These are phyloP conservation scores for Claviceps spartinae DNA, from an alignment of 2,329 filamentous ascomycete species.

Conservation along the genomic window DNA sequence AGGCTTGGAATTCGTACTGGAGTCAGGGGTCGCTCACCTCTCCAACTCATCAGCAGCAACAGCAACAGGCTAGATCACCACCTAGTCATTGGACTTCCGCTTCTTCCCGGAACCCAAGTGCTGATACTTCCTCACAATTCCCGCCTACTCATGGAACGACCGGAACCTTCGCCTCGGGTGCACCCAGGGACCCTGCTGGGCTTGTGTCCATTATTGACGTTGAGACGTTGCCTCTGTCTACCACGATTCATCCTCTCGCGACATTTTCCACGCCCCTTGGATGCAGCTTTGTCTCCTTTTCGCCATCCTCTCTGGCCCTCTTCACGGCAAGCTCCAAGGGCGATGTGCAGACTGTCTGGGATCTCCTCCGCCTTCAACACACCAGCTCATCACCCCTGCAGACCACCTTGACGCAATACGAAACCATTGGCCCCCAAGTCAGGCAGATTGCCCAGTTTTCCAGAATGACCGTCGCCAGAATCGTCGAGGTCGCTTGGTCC, in stretches of 20 bases:
- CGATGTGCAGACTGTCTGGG: constrained; percentile 74
- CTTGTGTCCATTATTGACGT: constrained; percentile 65
- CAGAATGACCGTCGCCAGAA: constrained; percentile 79
- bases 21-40: constrained; percentile 36
- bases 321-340: constrained; percentile 73
- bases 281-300: constrained; percentile 70
- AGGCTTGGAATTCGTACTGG: constrained; percentile 73
- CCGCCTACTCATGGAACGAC: constrained; percentile 51
- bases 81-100: constrained; percentile 34
- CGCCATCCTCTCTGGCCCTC: constrained; percentile 57
- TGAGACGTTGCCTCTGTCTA: constrained; percentile 40
- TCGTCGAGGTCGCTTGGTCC: constrained; percentile 84
- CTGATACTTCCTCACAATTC: constrained; percentile 33
- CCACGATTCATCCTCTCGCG: constrained; percentile 47
- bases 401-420: constrained; percentile 29
- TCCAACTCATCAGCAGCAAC: constrained; percentile 16
- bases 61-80: constrained; percentile 25
- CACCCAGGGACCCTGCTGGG: constrained; percentile 49
- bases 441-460: constrained; percentile 81
- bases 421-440: constrained; percentile 43
- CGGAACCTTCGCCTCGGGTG: constrained; percentile 41
- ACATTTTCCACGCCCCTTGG: constrained; percentile 61
- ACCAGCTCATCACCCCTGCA: constrained; percentile 49
- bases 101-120: not conserved
- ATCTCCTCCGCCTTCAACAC: constrained; percentile 53